Base-by-base conservation (phyloP, 106 monocot genomes). In the Allium fistulosum region DNA sequence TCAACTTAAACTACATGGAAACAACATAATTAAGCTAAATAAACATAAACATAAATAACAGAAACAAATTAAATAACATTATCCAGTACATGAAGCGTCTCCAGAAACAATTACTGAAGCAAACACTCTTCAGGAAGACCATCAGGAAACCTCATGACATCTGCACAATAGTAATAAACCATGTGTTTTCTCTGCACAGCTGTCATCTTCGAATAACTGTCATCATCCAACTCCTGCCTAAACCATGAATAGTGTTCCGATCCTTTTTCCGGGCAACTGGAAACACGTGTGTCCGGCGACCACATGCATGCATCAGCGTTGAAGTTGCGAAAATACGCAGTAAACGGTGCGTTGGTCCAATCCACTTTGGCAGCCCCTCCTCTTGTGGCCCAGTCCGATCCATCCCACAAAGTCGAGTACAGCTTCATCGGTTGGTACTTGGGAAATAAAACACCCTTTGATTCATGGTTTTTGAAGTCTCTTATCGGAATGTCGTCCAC, bases 161-260 rank as follows among this genome's bases (percentile, higher is more conserved):
- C 84, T 10, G 17, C 52, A 60, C 84, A 84, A 49, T 80, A 84
- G 47, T 80, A 59, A 12, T 84, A 84, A 48, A 84, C 58, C 84
- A 80, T 80, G 70, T 80, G 77, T 8, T 77, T 77, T 53, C 63
- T 71, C 46, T 78, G 85, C 57, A 77, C 73, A 63, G 26, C 61
- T 37, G 6, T 64, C 64, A 81, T 56, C 57, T 16, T 75, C 15
- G 48, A 45, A 68, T 58, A 58, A 11, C 57, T 48, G 7, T 26
- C 26, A 13, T 61, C 13, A 28, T 81, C 75, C 53, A 78, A 6
- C 48, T 80, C 69, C 61, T 80, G 72, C 18, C 14, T 46, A 69
- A 84, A 70, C 79, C 80, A 83, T 17, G 66, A 22, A 53, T 55
- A 57, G 15, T 37, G 37, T 5, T 59, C n/a, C 18, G 59, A 9